Conservation (phyloP, 2,329 filamentous ascomycete genomes). For the Fusarium dlaminii region DNA sequence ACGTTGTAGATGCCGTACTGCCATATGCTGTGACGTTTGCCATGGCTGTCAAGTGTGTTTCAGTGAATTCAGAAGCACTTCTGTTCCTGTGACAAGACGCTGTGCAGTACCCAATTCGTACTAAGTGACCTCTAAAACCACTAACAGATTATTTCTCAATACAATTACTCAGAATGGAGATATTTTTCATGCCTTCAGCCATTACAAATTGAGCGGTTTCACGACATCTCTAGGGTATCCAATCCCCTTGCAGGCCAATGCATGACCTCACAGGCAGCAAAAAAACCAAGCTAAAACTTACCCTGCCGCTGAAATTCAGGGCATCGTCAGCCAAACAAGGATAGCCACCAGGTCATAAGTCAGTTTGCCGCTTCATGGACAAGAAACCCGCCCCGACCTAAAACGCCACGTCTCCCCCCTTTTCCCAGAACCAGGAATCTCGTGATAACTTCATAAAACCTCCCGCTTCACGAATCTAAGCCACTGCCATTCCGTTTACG, state of each 20-base stretch:
- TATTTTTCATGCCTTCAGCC: not conserved
- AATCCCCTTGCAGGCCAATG: not conserved
- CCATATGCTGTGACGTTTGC: not conserved
- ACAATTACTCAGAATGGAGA: not conserved
- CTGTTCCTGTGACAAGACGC: not conserved
- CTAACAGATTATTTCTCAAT: not conserved
- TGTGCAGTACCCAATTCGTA: constrained; percentile 1
- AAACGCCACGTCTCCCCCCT: constrained; percentile 11
- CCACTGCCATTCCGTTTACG: constrained; percentile 15
- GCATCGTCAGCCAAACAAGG: constrained; percentile 25
- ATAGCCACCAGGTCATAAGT: constrained; percentile 18
- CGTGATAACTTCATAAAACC: constrained; percentile 18
- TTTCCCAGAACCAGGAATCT: not conserved
- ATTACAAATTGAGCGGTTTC: not conserved
- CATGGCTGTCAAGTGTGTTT: not conserved
- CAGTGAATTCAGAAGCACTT: not conserved
- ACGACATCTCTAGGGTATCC: constrained; percentile 16
- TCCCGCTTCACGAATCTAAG: constrained; percentile 2
- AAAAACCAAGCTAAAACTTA: constrained; percentile 29
- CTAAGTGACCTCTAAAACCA: not conserved
- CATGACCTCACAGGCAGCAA: constrained; percentile 36
- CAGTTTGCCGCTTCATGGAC: not conserved
- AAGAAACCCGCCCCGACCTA: not conserved
- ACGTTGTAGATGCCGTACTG: not conserved
- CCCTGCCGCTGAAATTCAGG: constrained; percentile 24